Evolutionary conservation across 345 rosid species (phyloP).

Genomic region (Psidium friedrichsthalianum): DNA sequence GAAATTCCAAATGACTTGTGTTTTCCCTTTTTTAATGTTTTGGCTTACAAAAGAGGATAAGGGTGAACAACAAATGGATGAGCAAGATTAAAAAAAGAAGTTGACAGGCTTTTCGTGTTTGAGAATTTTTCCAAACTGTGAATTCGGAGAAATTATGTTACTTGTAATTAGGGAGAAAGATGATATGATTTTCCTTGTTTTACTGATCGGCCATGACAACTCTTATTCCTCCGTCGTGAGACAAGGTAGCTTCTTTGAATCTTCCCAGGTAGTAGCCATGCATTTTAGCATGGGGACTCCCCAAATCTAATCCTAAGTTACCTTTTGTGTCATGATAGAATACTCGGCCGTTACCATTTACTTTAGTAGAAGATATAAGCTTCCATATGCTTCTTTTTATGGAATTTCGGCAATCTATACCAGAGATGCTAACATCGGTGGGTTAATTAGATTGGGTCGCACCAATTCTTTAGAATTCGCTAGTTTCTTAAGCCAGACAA

Average conservation of each 20-base stretch:
- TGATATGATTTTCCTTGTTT: background rate
- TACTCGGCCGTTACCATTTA: background rate
- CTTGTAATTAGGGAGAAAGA: too few species aligned
- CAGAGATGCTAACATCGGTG: background rate
- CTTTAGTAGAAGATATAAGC: background rate
- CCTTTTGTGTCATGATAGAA: background rate
- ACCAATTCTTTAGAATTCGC: background rate
- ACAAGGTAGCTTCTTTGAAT: background rate
- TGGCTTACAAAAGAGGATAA: background rate
- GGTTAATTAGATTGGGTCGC: background rate
- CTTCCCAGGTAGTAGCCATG: background rate
- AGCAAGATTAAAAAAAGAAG: background rate
- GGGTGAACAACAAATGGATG: background rate
- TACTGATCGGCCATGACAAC: background rate
- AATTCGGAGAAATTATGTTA: too few species aligned
- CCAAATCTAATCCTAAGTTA: background rate
- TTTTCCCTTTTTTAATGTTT: background rate
- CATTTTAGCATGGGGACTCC: background rate
- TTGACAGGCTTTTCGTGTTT: fast-evolving
- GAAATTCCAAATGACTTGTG: background rate
- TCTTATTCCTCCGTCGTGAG: background rate
- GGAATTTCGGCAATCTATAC: background rate
- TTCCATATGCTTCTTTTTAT: background rate
- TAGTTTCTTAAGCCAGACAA: too few species aligned
- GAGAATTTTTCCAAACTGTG: too few species aligned